Base-by-base conservation (phyloP, 2,329 filamentous ascomycete species). In the Curvularia eragrostidis region DNA sequence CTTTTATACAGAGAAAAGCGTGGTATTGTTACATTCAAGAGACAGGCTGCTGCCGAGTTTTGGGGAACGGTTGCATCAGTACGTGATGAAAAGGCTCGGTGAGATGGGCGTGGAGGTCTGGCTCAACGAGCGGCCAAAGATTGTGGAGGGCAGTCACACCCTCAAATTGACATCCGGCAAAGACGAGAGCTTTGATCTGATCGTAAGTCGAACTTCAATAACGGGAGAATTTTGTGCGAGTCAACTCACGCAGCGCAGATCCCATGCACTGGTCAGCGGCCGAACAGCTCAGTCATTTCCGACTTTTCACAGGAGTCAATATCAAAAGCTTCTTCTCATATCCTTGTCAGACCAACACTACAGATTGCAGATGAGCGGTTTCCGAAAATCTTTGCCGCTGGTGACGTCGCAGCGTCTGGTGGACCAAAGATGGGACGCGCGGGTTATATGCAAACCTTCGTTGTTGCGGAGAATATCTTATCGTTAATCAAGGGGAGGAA, bases 311-410 rank as follows among this genome's bases (percentile, higher is more conserved):
- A 82, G 0, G 54, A 66, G 0, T 75, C 79, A 3, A 78, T 87
- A 53, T 44, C 42, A 18, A 44, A 18, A n/a, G 54, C 55, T 19
- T 62, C 72, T 3, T 80, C 79, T 0, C 80, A 83, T 56, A 82
- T 88, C 63, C 76, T 77, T 1, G 83, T 89, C 23, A 80, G 81
- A 48, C 78, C 82, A 0, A 87, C 83, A 0, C 77, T 90, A 30
- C 87, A 89, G 59, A 76, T 90, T 13, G 12, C 28, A 5, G 48
- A 34, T 23, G 82, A 85, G 62, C 1, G 56, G 61, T 76, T 82
- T 8, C 77, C 80, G 1, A 81, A 86, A 58, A 78, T 89, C 2
- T 90, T 87, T 64, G 84, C 83, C 1, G 82, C 85, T n/a, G 88
- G 88, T 18, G 87, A 90, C 61, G 84, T 90, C 4, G 82, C 85